phyloP scores from a whole-genome alignment of 2,329 filamentous ascomycete genomes.

The Neoscytalidium dimidiatum region DNA sequence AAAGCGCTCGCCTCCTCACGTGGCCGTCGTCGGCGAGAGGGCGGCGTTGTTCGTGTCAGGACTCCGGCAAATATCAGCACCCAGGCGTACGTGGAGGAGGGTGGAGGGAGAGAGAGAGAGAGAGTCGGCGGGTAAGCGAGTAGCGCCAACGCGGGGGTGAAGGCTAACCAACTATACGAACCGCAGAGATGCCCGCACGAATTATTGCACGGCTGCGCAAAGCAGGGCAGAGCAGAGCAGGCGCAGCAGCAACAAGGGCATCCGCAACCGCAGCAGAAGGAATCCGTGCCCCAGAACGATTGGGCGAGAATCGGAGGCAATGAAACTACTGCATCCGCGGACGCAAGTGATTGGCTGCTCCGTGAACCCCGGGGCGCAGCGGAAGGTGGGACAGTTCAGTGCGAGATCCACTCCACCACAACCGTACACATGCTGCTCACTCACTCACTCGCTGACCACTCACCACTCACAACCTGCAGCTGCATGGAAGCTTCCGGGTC shows the following conservation, averaged over 20 bases:
- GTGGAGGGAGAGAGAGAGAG: background rate
- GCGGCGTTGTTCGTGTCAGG: background rate
- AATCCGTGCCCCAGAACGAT: background rate
- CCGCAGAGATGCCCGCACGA: too few species aligned
- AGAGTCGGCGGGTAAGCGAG: background rate
- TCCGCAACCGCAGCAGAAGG: background rate
- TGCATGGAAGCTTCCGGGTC: slow-evolving; percentile 1
- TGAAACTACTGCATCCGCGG: slow-evolving; percentile 2
- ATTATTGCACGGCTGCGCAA: too few species aligned
- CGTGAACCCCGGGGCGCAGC: too few species aligned
- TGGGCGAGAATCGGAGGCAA: slow-evolving; percentile 1
- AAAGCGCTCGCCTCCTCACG: background rate
- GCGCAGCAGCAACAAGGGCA: too few species aligned
- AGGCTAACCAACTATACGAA: too few species aligned
- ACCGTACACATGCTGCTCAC: too few species aligned
- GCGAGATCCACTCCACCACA: background rate
- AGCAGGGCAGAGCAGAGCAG: too few species aligned
- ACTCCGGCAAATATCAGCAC: too few species aligned
- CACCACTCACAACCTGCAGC: too few species aligned
- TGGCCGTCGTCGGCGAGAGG: background rate
- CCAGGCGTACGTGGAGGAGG: too few species aligned
- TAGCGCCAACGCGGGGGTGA: background rate
- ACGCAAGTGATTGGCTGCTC: background rate
- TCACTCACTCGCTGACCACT: too few species aligned
- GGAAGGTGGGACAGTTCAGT: background rate